Base-by-base conservation (phyloP, 768 basidiomycete species). In the Cystofilobasidium ferigula region DNA sequence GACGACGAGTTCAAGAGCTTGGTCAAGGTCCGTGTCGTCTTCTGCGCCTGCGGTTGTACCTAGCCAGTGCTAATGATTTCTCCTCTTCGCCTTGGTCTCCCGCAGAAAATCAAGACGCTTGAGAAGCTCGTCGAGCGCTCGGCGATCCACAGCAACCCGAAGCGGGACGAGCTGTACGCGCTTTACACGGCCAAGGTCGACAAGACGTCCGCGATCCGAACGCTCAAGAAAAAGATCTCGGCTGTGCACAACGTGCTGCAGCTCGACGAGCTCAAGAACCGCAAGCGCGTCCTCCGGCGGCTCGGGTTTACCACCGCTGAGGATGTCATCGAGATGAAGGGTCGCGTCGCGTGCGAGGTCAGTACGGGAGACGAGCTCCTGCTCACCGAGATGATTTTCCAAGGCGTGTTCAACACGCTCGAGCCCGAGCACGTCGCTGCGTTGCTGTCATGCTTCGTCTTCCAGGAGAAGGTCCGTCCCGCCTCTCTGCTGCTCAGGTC, bases 281-380 rank as follows among this genome's bases (percentile, higher is more conserved):
- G 95, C 64, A 98, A 98, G 77, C 88, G 94, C 28, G 93, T 95
- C 0, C 81, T 98, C 32, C 83, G 95, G 40, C 83, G 95, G 38
- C 78, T 99, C 8, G 93, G 87, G 0, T 98, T 98, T 79, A 93
- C 91, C 2, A 86, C 82, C 18, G 75, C 84, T 13, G 82, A 86
- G 0, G 94, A 98, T 75, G 95, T 98, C 65, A 90, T 98, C 26
- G 95, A 98, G 74, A 85, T 92, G 82, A 99, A 99, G 78, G 95
- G 95, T 0, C 82, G 95, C 43, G 94, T 99, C 0, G 95, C 95
- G 22, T 99, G 95, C 74, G 95, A 99, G 77, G 98, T 99, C 77
- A 91, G 88, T 74, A 86, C 92, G 2, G 95, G 95, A 9, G 95
- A 99, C 73, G 95, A 99, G 77, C 78, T 99, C 60, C 80, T 99